Evolutionary conservation across 768 basidiomycete genomes (phyloP).

Genomic region (Mycena belliarum): DNA sequence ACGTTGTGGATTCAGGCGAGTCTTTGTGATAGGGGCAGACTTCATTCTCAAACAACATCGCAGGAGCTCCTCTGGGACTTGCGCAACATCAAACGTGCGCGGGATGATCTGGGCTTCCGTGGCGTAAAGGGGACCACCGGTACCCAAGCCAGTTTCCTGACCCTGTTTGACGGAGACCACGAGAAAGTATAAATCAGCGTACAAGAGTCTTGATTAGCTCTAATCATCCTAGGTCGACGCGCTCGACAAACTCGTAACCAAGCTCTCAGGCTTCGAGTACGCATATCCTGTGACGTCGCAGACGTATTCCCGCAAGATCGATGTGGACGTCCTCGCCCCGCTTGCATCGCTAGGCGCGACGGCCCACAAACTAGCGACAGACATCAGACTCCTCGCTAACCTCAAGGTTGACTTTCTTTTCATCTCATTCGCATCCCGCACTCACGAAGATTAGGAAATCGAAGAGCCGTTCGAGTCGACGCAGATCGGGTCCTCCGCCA

Average conservation of each 20-base stretch:
- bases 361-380: constrained; percentile 97
- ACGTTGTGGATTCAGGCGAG: constrained; percentile 92
- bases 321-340: constrained; percentile 88
- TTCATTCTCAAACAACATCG: neutral
- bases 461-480: constrained; percentile 99
- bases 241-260: constrained; percentile 86
- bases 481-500: constrained; percentile 95
- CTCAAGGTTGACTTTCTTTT: constrained; percentile 59
- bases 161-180: constrained; percentile 94
- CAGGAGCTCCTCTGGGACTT: constrained; percentile 96
- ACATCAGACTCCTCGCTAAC: constrained; percentile 91
- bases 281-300: constrained; percentile 98
- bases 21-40: constrained; percentile 2
- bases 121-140: constrained; percentile 99
- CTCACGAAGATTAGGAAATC: constrained; percentile 61
- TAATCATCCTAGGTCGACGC: constrained; percentile 67
- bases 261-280: constrained; percentile 89
- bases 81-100: constrained; percentile 85
- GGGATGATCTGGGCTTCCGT: constrained; percentile 93
- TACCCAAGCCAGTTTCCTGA: constrained; percentile 93
- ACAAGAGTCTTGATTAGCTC: no score
- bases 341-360: constrained; percentile 91
- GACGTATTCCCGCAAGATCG: constrained; percentile 98
- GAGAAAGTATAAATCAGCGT: constrained; percentile 77
- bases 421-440: neutral